These are phyloP conservation scores for Diutina scorzettiae DNA, from an alignment of 1,139 yeast species.

Conservation along the genomic window DNA sequence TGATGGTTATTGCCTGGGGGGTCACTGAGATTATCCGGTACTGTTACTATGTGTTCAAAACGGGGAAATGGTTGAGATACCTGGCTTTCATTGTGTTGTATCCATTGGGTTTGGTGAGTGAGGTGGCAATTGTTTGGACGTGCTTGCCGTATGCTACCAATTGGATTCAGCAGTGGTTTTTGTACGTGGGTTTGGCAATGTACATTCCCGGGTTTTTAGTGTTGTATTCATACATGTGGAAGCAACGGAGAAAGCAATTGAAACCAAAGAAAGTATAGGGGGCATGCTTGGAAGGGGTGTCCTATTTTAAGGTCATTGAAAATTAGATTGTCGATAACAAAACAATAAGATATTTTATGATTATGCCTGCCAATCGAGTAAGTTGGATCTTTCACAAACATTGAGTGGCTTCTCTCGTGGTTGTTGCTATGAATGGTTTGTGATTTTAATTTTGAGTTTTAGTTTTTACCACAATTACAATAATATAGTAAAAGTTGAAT, in stretches of 20 bases:
- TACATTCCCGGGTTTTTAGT: constrained; percentile 24
- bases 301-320: too few species aligned
- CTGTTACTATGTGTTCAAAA: constrained; percentile 17
- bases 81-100: constrained; percentile 22
- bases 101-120: constrained; percentile 24
- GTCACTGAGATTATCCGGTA: constrained; percentile 22
- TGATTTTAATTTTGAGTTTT: too few species aligned
- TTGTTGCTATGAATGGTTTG: too few species aligned
- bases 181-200: constrained; percentile 17
- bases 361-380: too few species aligned
- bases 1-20: constrained; percentile 24
- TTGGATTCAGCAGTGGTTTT: constrained; percentile 12
- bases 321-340: too few species aligned
- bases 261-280: background rate
- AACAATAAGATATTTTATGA: too few species aligned
- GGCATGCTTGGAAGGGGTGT: too few species aligned
- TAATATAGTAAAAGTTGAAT: too few species aligned
- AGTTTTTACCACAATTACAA: too few species aligned
- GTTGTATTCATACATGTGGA: constrained; percentile 23
- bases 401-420: too few species aligned
- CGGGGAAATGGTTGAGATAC: constrained; percentile 20
- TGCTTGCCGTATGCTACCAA: constrained; percentile 11
- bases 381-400: too few species aligned
- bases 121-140: constrained; percentile 19
- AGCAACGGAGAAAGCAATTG: constrained; percentile 14